Percentiles rank a stretch among this genome's conserved stretches.
phyloP scores from a whole-genome alignment of 108 stramenopile species.

The Skeletonema potamos region DNA sequence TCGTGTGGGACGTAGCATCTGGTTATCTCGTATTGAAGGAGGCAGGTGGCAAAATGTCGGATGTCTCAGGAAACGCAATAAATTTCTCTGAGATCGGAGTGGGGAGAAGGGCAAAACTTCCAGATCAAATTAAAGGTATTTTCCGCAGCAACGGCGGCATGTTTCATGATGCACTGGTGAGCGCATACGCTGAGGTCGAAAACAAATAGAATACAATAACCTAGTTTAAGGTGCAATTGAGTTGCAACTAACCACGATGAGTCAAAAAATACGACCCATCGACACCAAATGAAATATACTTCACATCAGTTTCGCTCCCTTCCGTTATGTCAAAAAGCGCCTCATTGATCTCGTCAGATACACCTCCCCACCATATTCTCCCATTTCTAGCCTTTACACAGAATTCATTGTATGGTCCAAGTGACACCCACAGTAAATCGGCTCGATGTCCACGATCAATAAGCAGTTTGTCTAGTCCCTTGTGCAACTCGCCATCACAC shows the following conservation, averaged over 20 bases:
- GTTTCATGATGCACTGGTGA: slow-evolving; percentile 54
- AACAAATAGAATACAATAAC: too few relatives aligned
- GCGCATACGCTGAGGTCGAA: slow-evolving; percentile 36
- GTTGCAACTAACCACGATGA: background rate
- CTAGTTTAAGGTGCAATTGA: too few relatives aligned
- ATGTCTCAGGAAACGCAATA: slow-evolving; percentile 58
- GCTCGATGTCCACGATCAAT: slow-evolving; percentile 47
- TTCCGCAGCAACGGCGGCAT: slow-evolving; percentile 49
- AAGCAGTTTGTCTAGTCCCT: slow-evolving; percentile 59
- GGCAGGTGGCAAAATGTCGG: slow-evolving; percentile 81
- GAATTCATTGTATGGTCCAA: slow-evolving; percentile 79
- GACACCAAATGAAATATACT: slow-evolving; percentile 75
- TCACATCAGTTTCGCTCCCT: slow-evolving; percentile 49
- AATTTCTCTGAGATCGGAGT: slow-evolving; percentile 63
- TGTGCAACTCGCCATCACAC: slow-evolving; percentile 62
- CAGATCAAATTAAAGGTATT: slow-evolving; percentile 45
- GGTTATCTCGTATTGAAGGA: slow-evolving; percentile 72
- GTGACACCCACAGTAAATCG: slow-evolving; percentile 63
- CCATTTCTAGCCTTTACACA: slow-evolving; percentile 72
- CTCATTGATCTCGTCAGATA: slow-evolving; percentile 57
- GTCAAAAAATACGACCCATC: slow-evolving; percentile 63
- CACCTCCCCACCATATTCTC: slow-evolving; percentile 84
- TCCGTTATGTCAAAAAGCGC: slow-evolving; percentile 47
- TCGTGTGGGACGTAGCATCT: slow-evolving; percentile 88
- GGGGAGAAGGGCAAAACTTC: slow-evolving; percentile 47